phyloP scores from a whole-genome alignment of 306 rosid genomes.

The Dicorynia guianensis region DNA sequence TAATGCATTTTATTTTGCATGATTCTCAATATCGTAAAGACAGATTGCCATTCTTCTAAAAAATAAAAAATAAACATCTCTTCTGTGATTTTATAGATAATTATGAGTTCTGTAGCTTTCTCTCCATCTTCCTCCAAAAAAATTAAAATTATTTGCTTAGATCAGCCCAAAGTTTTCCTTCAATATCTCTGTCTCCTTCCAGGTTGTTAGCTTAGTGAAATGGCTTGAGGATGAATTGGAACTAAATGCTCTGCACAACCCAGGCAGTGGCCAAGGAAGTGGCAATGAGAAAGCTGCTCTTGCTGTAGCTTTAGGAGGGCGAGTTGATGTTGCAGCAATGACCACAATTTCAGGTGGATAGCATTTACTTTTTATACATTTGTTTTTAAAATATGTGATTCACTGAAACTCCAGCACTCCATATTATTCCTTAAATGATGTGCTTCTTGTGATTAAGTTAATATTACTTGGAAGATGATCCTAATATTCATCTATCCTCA shows the following conservation, averaged over 20 bases:
- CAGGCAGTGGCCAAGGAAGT: slow-evolving; percentile 78
- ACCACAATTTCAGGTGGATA: slow-evolving; percentile 67
- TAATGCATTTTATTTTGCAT: slow-evolving; percentile 13
- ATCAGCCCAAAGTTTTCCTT: slow-evolving; percentile 34
- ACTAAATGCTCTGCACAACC: slow-evolving; percentile 96
- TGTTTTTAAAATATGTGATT: slow-evolving; percentile 16
- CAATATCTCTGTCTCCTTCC: slow-evolving; percentile 34
- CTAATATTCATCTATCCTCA: background rate
- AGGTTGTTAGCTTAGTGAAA: slow-evolving; percentile 99
- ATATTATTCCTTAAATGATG: slow-evolving; percentile 15
- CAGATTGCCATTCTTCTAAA: slow-evolving; percentile 22
- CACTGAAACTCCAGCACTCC: background rate
- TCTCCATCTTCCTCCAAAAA: slow-evolving; percentile 7
- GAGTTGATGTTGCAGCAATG: slow-evolving; percentile 68
- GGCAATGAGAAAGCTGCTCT: slow-evolving; percentile 76
- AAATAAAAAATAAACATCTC: background rate
- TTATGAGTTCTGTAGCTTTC: slow-evolving; percentile 16
- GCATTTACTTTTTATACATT: slow-evolving; percentile 33
- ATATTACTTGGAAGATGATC: slow-evolving; percentile 19
- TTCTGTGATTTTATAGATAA: background rate
- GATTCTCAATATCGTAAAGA: background rate
- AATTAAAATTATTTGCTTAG: slow-evolving; percentile 5
- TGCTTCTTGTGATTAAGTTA: slow-evolving; percentile 15
- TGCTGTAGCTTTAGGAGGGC: slow-evolving; percentile 72
- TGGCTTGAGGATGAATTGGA: slow-evolving; percentile 99